These are phyloP conservation scores for Botrytis fragariae DNA, from an alignment of 2,329 filamentous ascomycete genomes.

Conservation along the genomic window DNA sequence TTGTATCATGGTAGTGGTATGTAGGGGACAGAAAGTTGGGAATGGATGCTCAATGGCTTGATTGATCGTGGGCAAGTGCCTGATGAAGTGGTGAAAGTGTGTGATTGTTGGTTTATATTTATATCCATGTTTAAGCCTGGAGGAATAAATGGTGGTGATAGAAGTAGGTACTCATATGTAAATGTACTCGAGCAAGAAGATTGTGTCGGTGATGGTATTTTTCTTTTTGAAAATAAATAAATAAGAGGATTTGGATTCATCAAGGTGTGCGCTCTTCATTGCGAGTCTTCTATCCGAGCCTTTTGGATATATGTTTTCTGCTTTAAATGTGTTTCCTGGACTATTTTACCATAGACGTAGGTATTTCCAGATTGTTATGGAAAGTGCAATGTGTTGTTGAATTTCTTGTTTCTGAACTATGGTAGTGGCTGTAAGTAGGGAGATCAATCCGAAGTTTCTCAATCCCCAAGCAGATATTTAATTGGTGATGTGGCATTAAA, in stretches of 20 bases:
- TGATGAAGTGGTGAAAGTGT: not conserved
- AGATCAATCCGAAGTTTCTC: not conserved
- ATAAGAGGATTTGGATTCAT: rapidly evolving
- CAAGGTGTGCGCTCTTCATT: not conserved
- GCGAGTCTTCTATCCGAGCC: rapidly evolving
- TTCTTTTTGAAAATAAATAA: too few species aligned
- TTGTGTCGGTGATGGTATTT: too few species aligned
- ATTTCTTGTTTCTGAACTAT: not conserved
- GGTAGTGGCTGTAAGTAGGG: not conserved
- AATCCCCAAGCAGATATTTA: not conserved
- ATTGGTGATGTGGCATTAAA: not conserved
- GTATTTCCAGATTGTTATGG: not conserved
- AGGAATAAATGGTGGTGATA: too few species aligned
- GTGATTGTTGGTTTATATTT: not conserved
- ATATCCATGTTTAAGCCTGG: too few species aligned
- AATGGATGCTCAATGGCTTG: not conserved
- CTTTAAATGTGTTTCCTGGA: rapidly evolving
- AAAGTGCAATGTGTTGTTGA: not conserved
- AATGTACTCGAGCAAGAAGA: too few species aligned
- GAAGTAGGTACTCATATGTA: too few species aligned
- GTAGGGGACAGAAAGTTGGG: too few species aligned
- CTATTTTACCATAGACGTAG: not conserved
- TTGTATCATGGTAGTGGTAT: too few species aligned
- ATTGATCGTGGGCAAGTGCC: not conserved
- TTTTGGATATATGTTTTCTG: not conserved